Percentiles rank a stretch among this genome's conserved stretches.
These are phyloP conservation scores for Jaltomata sinuosa DNA, from an alignment of 257 asterid genomes.

Conservation along the genomic window DNA sequence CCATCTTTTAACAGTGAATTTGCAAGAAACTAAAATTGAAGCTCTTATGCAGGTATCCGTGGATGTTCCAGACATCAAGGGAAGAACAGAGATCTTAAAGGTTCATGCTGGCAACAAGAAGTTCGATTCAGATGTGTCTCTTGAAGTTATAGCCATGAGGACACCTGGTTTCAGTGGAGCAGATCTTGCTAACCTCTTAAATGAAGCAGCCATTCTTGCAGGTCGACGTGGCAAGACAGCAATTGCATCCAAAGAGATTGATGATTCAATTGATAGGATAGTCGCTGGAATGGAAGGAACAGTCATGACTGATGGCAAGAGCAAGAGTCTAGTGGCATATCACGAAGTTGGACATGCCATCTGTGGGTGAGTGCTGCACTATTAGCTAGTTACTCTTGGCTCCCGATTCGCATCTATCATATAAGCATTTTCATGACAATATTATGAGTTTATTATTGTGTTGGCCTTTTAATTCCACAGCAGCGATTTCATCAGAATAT, in stretches of 20 bases:
- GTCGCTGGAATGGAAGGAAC: conserved; percentile 99
- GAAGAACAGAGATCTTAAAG: conserved; percentile 92
- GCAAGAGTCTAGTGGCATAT: conserved; percentile 97
- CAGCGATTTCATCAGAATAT: neutral
- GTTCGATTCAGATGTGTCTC: conserved; percentile 79
- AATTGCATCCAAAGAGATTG: conserved; percentile 83
- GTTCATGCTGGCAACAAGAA: conserved; percentile 87
- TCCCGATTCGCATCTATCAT: neutral
- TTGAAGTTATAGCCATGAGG: conserved; percentile 95
- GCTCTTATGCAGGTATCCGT: conserved; percentile 56
- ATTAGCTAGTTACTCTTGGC: neutral
- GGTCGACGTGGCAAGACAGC: conserved; percentile 88
- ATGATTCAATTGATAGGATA: conserved; percentile 93
- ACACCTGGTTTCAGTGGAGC: conserved; percentile 99
- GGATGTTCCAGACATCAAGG: conserved; percentile 95
- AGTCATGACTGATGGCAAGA: conserved; percentile 97
- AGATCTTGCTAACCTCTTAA: conserved; percentile 94
- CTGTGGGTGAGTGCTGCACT: conserved; percentile 64
- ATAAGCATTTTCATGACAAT: neutral
- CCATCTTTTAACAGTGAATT: neutral
- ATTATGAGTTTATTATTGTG: neutral
- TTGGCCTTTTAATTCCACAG: neutral
- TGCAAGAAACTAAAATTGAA: neutral
- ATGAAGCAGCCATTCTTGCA: conserved; percentile 94
- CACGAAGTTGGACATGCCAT: conserved; percentile 99